Base-by-base conservation (phyloP, 2,329 filamentous ascomycete genomes). In the Diplodia sapinea region DNA sequence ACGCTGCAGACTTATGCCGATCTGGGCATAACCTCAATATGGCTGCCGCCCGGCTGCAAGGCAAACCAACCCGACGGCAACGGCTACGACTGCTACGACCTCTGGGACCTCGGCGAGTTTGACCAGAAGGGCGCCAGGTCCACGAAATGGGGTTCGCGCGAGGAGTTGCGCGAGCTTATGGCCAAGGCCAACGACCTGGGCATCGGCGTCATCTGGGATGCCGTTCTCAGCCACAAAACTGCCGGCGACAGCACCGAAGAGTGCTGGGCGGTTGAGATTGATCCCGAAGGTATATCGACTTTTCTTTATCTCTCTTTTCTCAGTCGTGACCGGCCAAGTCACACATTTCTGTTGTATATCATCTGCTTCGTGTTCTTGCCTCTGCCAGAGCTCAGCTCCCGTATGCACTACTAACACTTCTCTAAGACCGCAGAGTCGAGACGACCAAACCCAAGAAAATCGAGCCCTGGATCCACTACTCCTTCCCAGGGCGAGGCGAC, bases 21-120 rank as follows among this genome's bases (percentile, higher is more conserved):
- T 0, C 82, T 88, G 43, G 90, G 89, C 2, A 81, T 91, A 59
- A 63, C 59, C 59, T 50, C 59, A 23, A 63, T 63, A 33, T 91
- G 89, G 89, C 84, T 92, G 6, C 90, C 90, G 0, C 90, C 90
- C 0, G 90, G 86, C 66, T 91, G 89, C 77, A 92, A 92, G 78
- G 89, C 86, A 0, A 86, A 86, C 69, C 83, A 83, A 36, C 83
- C 84, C 0, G 77, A 83, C 38, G 86, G 88, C 17, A 91, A 91
- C 72, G 90, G 90, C 70, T 84, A 83, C 72, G 82, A 84, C 67
- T 77, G 82, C 49, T 92, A 91, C 73, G 90, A 92, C 73, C 77
- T 92, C 15, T 91, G 88, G 52, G 88, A 91, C 69, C 77, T 90
- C 2, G 90, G 90, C 43, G 90, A 92, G 74, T 92, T 92, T 71